Evolutionary conservation across 352 stramenopile species (phyloP), one percentile per base, ranked within the genome.

Genomic region (Phytophthora citricola): DNA sequence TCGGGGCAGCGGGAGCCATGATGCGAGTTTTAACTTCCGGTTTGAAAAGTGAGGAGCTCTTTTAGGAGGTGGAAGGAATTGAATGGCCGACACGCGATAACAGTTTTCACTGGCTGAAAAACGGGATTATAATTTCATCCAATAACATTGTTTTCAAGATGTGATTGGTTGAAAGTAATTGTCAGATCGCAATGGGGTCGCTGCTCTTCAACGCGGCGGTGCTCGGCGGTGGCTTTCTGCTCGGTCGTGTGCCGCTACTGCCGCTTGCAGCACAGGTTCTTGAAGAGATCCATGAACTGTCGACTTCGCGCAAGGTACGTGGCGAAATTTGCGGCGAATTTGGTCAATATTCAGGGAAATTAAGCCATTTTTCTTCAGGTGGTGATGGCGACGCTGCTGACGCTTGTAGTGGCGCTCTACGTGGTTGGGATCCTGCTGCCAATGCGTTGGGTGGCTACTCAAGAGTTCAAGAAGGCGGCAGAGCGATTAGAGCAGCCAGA

Each of bases 1-100:
- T 93, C 34, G 83, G 81, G 64, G 79, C 72, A 80, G 75, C 69
- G 62, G 83, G 80, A 80, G 86, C 82, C 86, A 94, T 94, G 76
- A 66, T 79, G 66, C 74, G 76, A 83, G 69, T 76, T 45, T 64
- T 69, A 90, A 92, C 81, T 90, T 92, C 83, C 83, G 80, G 86
- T 94, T 94, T 94, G 86, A 94, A 94, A 92, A 92, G 83, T 92
- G 83, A 74, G 45, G 17, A 43, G 61, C 22, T 55, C 12, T 34
- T 36, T 10, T 12, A n/a, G 31, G 1, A n/a, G 2, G 20, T 15
- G 12, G 10, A 24, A 26, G n/a, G 26, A 64, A 75, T 82, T 81
- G 78, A 85, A 73, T 78, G 66, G 70, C 52, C 43, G 27, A 55
- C 60, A 66, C 27, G 60, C 40, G 38, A 58, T 36, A 48, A 44